Conservation (phyloP, 2,329 filamentous ascomycete species). For the Seiridium unicorne region DNA sequence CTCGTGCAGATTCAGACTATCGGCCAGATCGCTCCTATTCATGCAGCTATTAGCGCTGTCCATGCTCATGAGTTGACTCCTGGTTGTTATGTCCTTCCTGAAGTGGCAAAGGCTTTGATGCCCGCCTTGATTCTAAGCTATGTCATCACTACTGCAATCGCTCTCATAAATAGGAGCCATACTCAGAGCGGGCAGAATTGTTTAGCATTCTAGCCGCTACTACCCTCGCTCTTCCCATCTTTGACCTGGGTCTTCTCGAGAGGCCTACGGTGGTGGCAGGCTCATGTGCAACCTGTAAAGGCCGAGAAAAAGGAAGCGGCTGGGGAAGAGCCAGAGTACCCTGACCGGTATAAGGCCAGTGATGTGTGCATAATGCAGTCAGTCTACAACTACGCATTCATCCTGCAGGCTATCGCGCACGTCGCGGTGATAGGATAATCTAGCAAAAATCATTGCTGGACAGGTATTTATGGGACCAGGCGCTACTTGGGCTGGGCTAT, state of each 20-base stretch:
- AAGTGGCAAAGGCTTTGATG: conserved; percentile 14
- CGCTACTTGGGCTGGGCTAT: conserved; percentile 19
- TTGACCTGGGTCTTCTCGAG: background rate
- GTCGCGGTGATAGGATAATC: conserved; percentile 4
- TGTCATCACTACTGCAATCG: conserved; percentile 12
- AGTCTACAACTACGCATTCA: conserved; percentile 7
- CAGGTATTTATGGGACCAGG: conserved; percentile 17
- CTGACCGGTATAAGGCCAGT: background rate
- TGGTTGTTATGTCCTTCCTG: conserved; percentile 11
- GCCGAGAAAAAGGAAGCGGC: background rate
- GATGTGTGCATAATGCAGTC: conserved; percentile 12
- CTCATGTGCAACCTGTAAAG: background rate
- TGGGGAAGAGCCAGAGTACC: background rate
- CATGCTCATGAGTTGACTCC: conserved; percentile 4
- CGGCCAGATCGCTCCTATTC: conserved; percentile 10
- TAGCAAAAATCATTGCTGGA: conserved; percentile 1
- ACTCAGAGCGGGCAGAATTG: background rate
- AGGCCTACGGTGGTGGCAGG: background rate
- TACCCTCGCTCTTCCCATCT: conserved; percentile 8
- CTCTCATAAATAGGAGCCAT: conserved; percentile 5
- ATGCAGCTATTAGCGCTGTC: conserved; percentile 11
- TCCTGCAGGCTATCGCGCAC: conserved; percentile 9
- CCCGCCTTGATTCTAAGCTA: conserved; percentile 15
- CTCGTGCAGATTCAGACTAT: conserved; percentile 13
- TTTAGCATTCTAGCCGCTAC: conserved; percentile 7